Evolutionary conservation across 371 early-diverging fungal species (phyloP), one percentile per base, ranked within the genome.

Genomic region (Apophysomyces elegans): DNA sequence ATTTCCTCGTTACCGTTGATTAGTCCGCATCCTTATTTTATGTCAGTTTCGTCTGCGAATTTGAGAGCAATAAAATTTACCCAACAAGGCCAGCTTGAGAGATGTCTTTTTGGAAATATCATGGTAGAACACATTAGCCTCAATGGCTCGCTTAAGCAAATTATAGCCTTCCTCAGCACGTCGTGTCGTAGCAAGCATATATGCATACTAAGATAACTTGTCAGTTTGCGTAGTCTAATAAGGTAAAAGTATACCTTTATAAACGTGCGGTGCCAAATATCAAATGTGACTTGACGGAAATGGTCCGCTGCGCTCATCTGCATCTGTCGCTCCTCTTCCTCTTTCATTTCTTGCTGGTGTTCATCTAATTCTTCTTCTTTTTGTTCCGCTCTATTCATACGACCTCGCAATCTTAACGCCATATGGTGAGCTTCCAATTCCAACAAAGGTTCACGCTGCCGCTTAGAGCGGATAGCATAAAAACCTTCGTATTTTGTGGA

Each of bases 81-180:
- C 85, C 26, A 93, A 72, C 65, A 88, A 72, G 8, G 88, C 83
- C 43, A 93, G 26, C 56, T 85, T 81, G 47, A 94, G 71, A 0
- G 79, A 65, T 0, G 79, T 64, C 32, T 74, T 77, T 61, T 71
- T 77, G 14, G 66, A 61, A 7, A 80, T 67, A 44, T 91, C 79
- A n/a, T 86, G 81, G 60, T 81, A 90, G 64, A 89, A 93, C 4
- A 93, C 86, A 62, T 88, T 89, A 9, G 93, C 87, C 37, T 86
- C 84, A 46, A 69, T 68, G 4, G 86, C 84, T 37, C 77, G 64
- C 65, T 84, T 86, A 46, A 93, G 64, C 14, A 88, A 64, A n/a
- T 84, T 81, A 37, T 84, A 84, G 0, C 91, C 89, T 32, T 91
- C 88, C 54, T 86, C 78, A 35, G 79, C 78, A 44, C 81, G 80